Percentiles rank a stretch among this genome's conserved stretches.
Conservation (phyloP, 495 filamentous ascomycete species). For the Filosporella fistucella region DNA sequence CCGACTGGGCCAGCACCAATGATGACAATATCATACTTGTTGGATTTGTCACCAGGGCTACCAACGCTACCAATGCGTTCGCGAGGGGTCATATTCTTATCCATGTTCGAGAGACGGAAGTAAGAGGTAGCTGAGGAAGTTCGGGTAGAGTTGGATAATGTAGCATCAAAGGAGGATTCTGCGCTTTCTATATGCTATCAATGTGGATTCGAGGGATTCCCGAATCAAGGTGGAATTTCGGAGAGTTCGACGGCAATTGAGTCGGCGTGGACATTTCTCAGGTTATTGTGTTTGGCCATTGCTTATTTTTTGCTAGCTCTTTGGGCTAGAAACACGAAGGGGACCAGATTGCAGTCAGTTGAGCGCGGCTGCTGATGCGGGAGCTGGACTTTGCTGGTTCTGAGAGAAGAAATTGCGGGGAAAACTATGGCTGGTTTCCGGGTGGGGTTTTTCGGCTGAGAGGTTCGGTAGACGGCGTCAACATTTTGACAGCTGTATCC, state of each 20-base stretch:
- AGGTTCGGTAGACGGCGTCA: constrained; percentile 2
- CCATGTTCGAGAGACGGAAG: constrained; percentile 9
- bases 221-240: neutral
- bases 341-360: too few species aligned
- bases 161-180: neutral
- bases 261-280: neutral
- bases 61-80: constrained; percentile 4
- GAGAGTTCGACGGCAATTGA: neutral
- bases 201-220: neutral
- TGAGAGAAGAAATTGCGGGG: neutral
- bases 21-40: constrained; percentile 68
- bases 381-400: neutral
- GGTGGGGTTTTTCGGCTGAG: too few species aligned
- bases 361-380: constrained; percentile 5
- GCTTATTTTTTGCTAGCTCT: too few species aligned
- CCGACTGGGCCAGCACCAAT: constrained; percentile 88
- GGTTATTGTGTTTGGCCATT: neutral
- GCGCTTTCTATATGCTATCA: neutral
- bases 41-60: too few species aligned
- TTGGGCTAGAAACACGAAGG: too few species aligned
- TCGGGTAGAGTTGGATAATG: neutral
- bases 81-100: constrained; percentile 10
- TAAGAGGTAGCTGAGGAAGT: neutral
- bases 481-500: too few species aligned
- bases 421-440: neutral